Evolutionary conservation across 257 asterid species (phyloP).

Genomic region (Solanum chiquidenum): DNA sequence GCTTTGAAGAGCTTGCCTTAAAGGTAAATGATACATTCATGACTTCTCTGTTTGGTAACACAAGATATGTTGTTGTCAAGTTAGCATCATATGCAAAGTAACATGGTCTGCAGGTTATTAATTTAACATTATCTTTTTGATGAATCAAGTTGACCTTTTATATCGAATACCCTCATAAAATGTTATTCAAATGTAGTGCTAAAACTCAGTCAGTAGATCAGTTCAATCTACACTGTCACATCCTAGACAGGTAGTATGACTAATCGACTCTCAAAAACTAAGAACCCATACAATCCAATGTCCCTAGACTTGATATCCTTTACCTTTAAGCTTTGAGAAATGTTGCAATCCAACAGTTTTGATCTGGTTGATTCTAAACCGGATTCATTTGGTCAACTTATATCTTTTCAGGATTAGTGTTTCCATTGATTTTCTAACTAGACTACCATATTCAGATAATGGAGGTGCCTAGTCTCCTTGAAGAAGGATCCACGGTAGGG

Average conservation of each 20-base stretch:
- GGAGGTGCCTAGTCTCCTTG: slow-evolving; percentile 87
- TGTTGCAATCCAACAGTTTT: background rate
- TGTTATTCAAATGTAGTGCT: background rate
- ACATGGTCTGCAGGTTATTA: background rate
- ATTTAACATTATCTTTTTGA: background rate
- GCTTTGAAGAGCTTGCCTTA: slow-evolving; percentile 70
- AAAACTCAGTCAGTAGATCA: too few species aligned
- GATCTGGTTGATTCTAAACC: background rate
- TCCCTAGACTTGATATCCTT: background rate
- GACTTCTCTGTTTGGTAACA: background rate
- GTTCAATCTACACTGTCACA: too few species aligned
- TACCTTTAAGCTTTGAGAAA: background rate
- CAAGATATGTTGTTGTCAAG: background rate
- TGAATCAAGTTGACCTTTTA: background rate
- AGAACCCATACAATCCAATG: background rate
- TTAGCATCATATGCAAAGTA: background rate
- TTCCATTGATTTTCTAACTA: background rate
- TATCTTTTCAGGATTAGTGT: background rate
- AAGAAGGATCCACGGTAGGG: slow-evolving; percentile 63
- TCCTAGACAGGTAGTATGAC: background rate
- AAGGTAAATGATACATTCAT: slow-evolving; percentile 36
- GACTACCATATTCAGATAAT: slow-evolving; percentile 40
- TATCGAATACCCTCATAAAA: background rate
- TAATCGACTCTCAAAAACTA: background rate
- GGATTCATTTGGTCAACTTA: background rate